Evolutionary conservation across 768 basidiomycete species (phyloP).

Genomic region (Candolleomyces eurysporus): DNA sequence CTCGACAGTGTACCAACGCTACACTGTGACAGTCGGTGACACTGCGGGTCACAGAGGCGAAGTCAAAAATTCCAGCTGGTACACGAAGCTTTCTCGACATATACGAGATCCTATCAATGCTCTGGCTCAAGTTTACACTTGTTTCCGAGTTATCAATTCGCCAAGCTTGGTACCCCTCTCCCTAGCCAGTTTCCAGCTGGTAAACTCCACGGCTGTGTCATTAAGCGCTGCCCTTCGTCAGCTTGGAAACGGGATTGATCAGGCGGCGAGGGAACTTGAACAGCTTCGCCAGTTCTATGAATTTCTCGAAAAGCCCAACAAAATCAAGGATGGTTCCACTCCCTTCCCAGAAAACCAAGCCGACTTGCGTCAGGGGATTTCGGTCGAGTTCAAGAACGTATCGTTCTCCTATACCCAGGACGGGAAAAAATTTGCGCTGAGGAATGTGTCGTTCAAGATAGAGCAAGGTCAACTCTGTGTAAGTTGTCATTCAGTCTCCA

Average conservation of each 20-base stretch:
- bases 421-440: conserved; percentile 46
- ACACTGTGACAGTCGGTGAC: conserved; percentile 13
- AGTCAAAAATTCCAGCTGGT: too few species aligned
- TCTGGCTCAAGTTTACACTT: conserved; percentile 64
- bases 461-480: conserved; percentile 73
- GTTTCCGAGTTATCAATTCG: conserved; percentile 60
- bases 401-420: conserved; percentile 66
- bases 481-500: conserved; percentile 19
- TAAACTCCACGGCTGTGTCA: conserved; percentile 47
- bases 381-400: conserved; percentile 54
- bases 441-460: conserved; percentile 67
- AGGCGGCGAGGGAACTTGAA: conserved; percentile 51
- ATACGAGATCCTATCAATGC: conserved; percentile 54
- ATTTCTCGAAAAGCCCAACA: conserved; percentile 56
- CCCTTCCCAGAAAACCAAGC: conserved; percentile 21
- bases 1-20: neutral
- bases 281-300: conserved; percentile 63
- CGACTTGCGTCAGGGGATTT: conserved; percentile 18
- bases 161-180: conserved; percentile 62
- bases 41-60: too few species aligned
- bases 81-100: conserved; percentile 27
- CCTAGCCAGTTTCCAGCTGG: conserved; percentile 59
- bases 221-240: conserved; percentile 49
- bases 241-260: conserved; percentile 53
- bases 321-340: conserved; percentile 50